Evolutionary conservation across 75 land plant species (phyloP).

Genomic region (Sequoiadendron giganteum): DNA sequence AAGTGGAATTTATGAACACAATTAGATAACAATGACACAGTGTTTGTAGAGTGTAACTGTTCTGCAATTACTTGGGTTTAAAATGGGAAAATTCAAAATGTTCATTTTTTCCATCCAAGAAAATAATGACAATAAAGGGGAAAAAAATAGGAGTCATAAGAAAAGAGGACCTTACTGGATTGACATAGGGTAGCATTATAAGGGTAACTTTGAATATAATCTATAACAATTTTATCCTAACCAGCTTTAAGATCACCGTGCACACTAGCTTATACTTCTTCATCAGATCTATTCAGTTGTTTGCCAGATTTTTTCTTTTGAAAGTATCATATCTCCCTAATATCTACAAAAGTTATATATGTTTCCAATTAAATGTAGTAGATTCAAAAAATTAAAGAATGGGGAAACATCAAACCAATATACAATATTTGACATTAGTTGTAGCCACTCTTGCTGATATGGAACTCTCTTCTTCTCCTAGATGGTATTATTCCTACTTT

Average conservation of each 20-base stretch:
- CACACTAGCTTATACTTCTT: background rate
- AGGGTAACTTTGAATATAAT: too few species aligned
- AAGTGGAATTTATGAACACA: too few species aligned
- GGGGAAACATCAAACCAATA: background rate
- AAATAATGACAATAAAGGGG: too few species aligned
- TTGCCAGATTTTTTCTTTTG: background rate
- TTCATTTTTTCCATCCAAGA: too few species aligned
- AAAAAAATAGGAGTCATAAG: too few species aligned
- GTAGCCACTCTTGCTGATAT: constrained; percentile 18
- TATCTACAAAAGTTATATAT: background rate
- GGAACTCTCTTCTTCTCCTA: constrained; percentile 54
- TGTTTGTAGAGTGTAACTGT: too few species aligned
- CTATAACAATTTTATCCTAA: too few species aligned
- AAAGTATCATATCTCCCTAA: background rate
- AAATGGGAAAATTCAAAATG: too few species aligned
- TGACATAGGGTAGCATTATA: too few species aligned
- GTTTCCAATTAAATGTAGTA: background rate
- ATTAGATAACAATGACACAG: too few species aligned
- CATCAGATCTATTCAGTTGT: background rate
- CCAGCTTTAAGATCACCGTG: background rate
- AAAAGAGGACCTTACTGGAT: too few species aligned
- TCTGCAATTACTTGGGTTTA: background rate
- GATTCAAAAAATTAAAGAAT: background rate
- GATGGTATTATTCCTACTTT: constrained; percentile 61
- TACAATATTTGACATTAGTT: background rate